These are phyloP conservation scores for Homolaphlyctis polyrhiza DNA, from an alignment of 371 early-diverging fungal species.

Conservation along the genomic window DNA sequence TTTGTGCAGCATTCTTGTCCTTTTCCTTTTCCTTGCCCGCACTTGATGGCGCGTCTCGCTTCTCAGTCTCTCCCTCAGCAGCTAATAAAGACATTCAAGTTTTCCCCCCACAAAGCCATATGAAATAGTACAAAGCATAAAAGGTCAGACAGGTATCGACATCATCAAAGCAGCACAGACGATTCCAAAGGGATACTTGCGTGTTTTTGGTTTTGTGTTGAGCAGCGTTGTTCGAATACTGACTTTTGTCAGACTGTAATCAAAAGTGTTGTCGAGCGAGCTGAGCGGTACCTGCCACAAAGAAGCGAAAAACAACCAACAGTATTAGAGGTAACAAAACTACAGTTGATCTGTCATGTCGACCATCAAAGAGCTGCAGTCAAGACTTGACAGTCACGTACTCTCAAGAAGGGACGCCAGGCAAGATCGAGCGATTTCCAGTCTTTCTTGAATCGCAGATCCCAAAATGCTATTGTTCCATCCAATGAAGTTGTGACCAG, in stretches of 20 bases:
- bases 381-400: not conserved
- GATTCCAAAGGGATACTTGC: no score
- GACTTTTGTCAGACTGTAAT: conserved; percentile 46
- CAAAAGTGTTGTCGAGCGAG: conserved; percentile 50
- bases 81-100: no score
- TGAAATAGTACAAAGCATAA: not conserved
- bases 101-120: not conserved
- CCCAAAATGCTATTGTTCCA: conserved; percentile 53
- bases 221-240: conserved; percentile 15
- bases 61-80: not conserved
- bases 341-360: not conserved
- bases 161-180: no score
- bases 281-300: conserved; percentile 32
- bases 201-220: conserved; percentile 5
- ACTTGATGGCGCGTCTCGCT: not conserved
- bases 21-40: conserved; percentile 11
- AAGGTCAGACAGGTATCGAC: not conserved
- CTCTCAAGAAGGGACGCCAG: conserved; percentile 50
- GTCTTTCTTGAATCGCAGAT: conserved; percentile 46
- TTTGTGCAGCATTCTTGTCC: conserved; percentile 12
- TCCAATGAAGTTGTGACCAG: conserved; percentile 45
- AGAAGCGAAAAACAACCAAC: not conserved
- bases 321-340: not conserved
- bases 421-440: conserved; percentile 39
- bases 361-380: not conserved